Conservation (phyloP, 768 basidiomycete species). For the Amanita pallidorosea region DNA sequence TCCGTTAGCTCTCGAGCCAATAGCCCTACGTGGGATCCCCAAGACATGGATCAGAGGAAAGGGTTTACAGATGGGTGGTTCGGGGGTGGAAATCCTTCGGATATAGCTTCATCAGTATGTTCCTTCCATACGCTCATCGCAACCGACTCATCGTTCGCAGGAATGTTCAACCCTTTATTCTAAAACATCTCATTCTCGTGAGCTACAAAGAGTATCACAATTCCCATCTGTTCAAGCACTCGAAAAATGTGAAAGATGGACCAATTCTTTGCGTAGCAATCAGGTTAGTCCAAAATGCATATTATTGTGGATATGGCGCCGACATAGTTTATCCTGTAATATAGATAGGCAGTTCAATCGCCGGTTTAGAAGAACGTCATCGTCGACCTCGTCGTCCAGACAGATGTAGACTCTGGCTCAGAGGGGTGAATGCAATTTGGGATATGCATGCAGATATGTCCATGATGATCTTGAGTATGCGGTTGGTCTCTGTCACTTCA, state of each 20-base stretch:
- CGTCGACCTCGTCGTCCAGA: constrained; percentile 8
- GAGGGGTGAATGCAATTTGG: constrained; percentile 15
- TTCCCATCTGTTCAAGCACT: neutral
- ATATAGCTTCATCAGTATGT: neutral
- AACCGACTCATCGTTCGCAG: neutral
- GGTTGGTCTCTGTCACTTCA: constrained; percentile 10
- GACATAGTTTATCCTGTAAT: neutral
- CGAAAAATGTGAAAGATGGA: neutral
- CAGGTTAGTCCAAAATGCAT: neutral
- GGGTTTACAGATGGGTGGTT: neutral
- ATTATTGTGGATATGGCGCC: neutral
- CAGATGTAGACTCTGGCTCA: constrained; percentile 18
- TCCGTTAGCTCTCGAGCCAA: neutral
- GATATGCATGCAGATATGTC: constrained; percentile 16
- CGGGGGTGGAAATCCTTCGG: neutral
- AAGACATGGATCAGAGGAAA: neutral
- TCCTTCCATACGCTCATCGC: neutral
- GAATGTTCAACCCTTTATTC: neutral
- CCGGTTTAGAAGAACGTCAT: neutral
- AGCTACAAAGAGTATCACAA: neutral
- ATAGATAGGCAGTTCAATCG: neutral
- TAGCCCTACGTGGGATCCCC: neutral
- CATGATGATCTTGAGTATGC: constrained; percentile 24
- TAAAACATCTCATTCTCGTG: neutral
- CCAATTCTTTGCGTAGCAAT: neutral